These are phyloP conservation scores for Tulasnella calospora DNA, from an alignment of 768 basidiomycete genomes.

Conservation along the genomic window DNA sequence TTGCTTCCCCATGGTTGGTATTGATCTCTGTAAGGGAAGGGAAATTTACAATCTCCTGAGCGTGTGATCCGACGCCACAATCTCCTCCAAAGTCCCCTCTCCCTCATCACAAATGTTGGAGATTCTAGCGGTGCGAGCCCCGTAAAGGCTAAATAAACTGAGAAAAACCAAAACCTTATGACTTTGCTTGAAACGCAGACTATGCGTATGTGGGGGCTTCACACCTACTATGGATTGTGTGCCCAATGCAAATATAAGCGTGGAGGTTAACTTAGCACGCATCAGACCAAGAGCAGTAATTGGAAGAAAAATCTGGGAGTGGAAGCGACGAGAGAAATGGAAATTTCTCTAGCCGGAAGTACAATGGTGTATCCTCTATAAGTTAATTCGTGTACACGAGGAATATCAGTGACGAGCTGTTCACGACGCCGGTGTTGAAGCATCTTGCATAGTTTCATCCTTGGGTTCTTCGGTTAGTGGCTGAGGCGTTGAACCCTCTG, in stretches of 20 bases:
- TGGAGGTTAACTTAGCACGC: background rate
- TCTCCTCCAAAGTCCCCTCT: background rate
- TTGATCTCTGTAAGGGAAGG: background rate
- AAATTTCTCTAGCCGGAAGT: background rate
- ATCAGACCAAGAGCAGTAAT: background rate
- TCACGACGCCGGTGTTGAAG: background rate
- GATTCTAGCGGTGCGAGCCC: too few species aligned
- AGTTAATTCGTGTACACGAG: background rate
- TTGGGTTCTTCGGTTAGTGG: background rate
- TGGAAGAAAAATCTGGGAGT: background rate
- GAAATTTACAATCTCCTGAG: background rate
- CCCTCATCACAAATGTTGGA: background rate
- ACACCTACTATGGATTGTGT: too few species aligned
- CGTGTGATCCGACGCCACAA: background rate
- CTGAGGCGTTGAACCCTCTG: background rate
- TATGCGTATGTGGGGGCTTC: too few species aligned
- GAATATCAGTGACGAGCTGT: background rate
- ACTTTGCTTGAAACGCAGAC: too few species aligned
- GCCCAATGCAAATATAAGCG: too few species aligned
- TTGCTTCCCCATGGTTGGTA: background rate
- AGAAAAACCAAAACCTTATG: too few species aligned
- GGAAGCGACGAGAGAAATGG: background rate
- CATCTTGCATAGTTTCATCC: background rate
- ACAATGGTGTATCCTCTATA: background rate
- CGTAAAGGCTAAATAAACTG: too few species aligned